phyloP scores from a whole-genome alignment of 2,329 filamentous ascomycete species.

The Lasiodiplodia theobromae region DNA sequence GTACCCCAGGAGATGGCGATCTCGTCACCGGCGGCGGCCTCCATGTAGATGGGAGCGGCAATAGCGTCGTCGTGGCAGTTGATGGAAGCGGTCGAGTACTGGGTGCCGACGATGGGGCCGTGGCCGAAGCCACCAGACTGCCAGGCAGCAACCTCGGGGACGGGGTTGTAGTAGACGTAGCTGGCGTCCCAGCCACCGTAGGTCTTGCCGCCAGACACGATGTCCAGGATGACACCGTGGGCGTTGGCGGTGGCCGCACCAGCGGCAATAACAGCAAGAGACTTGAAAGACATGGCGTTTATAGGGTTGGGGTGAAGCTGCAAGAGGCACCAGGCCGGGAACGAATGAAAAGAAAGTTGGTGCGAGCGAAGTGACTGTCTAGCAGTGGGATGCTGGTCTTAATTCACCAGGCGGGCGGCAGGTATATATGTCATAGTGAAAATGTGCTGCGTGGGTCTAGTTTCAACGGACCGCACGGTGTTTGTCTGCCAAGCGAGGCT shows the following conservation, averaged over 20 bases:
- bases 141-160: slow-evolving; percentile 28
- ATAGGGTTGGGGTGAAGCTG: slow-evolving; percentile 1
- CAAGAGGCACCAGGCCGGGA: slow-evolving; percentile 23
- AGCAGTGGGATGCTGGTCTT: slow-evolving; percentile 17
- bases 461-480: slow-evolving; percentile 8
- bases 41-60: slow-evolving; percentile 24
- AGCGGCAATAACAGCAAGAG: slow-evolving; percentile 23
- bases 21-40: slow-evolving; percentile 25
- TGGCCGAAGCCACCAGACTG: slow-evolving; percentile 22
- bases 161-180: slow-evolving; percentile 27
- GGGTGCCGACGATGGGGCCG: slow-evolving; percentile 19
- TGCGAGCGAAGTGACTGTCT: slow-evolving; percentile 20
- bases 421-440: slow-evolving; percentile 21
- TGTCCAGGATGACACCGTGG: slow-evolving; percentile 27
- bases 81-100: slow-evolving; percentile 22
- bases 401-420: not conserved
- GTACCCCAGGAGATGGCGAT: slow-evolving; percentile 26
- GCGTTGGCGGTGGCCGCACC: slow-evolving; percentile 23
- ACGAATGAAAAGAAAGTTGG: slow-evolving; percentile 19
- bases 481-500: slow-evolving; percentile 2
- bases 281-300: slow-evolving; percentile 27
- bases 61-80: slow-evolving; percentile 26
- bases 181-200: slow-evolving; percentile 28
- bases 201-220: slow-evolving; percentile 17
- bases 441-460: not conserved